Conservation (phyloP, 2,329 filamentous ascomycete genomes). For the Parastagonospora avenae region DNA sequence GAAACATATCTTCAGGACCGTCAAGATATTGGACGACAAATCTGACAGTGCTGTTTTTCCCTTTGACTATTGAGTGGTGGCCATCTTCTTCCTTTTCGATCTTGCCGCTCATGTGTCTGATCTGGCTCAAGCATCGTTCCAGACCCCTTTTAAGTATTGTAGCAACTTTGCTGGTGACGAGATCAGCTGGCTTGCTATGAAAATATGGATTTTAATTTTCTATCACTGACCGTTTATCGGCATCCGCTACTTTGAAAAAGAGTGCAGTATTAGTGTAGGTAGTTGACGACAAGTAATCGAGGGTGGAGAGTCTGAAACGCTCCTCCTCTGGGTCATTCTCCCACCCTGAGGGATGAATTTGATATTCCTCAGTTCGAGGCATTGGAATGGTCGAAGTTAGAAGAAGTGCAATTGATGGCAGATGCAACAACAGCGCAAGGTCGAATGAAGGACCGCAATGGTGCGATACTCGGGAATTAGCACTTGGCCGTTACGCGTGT, state of each 20-base stretch:
- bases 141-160: background rate
- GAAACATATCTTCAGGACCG: background rate
- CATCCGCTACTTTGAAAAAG: constrained; percentile 1
- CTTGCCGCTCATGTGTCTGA: constrained; percentile 1
- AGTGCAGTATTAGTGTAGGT: constrained; percentile 1
- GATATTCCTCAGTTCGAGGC: background rate
- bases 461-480: too few species aligned
- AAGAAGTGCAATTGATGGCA: background rate
- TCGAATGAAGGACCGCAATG: too few species aligned
- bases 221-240: background rate
- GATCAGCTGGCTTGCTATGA: background rate
- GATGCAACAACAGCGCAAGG: too few species aligned
- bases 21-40: constrained; percentile 3
- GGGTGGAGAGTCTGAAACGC: constrained; percentile 1
- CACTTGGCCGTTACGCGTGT: too few species aligned
- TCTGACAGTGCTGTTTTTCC: background rate
- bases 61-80: constrained; percentile 2
- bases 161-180: background rate
- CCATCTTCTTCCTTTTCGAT: constrained; percentile 4
- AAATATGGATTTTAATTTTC: background rate
- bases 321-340: constrained; percentile 2
- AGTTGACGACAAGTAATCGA: constrained; percentile 1
- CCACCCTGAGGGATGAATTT: constrained; percentile 1
- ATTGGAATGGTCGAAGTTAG: background rate
- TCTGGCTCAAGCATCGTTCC: background rate